Base-by-base conservation (phyloP, 495 filamentous ascomycete species). In the Penicillium desertorum region DNA sequence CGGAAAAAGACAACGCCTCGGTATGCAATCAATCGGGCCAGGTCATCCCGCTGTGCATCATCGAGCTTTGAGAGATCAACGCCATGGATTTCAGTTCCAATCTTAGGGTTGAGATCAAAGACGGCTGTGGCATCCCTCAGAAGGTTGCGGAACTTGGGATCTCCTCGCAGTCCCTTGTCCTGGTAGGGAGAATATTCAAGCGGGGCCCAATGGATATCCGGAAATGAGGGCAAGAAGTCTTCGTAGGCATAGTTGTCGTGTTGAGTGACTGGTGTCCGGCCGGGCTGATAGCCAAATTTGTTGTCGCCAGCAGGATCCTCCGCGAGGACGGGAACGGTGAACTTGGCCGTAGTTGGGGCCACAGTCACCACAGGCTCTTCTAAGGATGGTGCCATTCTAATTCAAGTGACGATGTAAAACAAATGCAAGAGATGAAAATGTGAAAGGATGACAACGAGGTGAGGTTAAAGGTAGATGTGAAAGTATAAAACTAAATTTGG, bases 1-100 rank as follows among this genome's bases (percentile, higher is more conserved):
- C 87, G 81, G 74, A 91, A 89, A 62, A 91, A 82, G 4, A 92
- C 87, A 4, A 90, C 87, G 9, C 88, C 87, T 29, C 88, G 79
- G 48, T 81, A 84, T 23, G 89, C 83, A 54, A 91, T 81, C 39
- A 92, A 71, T 7, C 86, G 78, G 2, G 89, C 89, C 4, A 91
- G 78, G 49, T 92, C 89, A 64, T 91, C 84, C 68, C 87, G 88
- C 62, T 90, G 87, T 1, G 76, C 78, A 60, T 89, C 82, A 7
- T 75, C 86, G 45, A 92, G 78, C 54, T 81, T 79, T 11, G 83
- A 79, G 10, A 92, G 82, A 61, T 89, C 81, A 10, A 91, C 74
- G 1, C 88, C 88, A 45, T 81, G 76, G 57, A 92, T 73, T 63
- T 91, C 88, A 0, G 87, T 91, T 52, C 89, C 87, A 58, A 90